Conservation (phyloP, 2,329 filamentous ascomycete species). For the Rhynchosporium agropyri region DNA sequence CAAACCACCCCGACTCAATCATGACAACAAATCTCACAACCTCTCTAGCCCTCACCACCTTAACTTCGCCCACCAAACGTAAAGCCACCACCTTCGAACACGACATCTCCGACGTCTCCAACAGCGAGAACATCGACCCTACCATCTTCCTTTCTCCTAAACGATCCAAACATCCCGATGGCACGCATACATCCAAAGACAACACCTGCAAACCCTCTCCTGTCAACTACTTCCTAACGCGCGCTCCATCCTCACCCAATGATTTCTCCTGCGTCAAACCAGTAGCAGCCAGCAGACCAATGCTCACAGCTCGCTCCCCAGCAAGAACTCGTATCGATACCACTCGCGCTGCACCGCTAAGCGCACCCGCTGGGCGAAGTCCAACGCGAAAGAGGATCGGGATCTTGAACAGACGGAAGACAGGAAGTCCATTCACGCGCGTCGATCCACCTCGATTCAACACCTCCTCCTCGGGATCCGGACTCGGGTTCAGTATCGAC, state of each 20-base stretch:
- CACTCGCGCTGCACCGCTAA: slow-evolving; percentile 56
- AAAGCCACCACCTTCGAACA: slow-evolving; percentile 56
- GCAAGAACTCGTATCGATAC: slow-evolving; percentile 49
- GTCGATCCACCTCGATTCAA: slow-evolving; percentile 70
- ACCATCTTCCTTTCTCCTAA: slow-evolving; percentile 54
- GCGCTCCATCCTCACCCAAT: slow-evolving; percentile 41
- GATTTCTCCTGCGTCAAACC: slow-evolving; percentile 35
- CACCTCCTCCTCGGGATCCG: slow-evolving; percentile 51
- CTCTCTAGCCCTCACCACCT: slow-evolving; percentile 29
- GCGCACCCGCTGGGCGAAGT: slow-evolving; percentile 78
- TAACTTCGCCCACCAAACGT: slow-evolving; percentile 51
- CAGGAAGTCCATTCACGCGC: slow-evolving; percentile 64
- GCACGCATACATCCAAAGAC: slow-evolving; percentile 38
- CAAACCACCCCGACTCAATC: slow-evolving; percentile 21
- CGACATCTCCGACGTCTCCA: slow-evolving; percentile 49
- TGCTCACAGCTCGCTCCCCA: slow-evolving; percentile 58
- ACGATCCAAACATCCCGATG: slow-evolving; percentile 56
- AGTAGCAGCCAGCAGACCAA: slow-evolving; percentile 39
- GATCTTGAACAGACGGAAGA: slow-evolving; percentile 69
- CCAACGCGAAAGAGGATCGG: slow-evolving; percentile 74
- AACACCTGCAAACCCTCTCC: slow-evolving; percentile 39
- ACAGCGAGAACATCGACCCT: slow-evolving; percentile 66
- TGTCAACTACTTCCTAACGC: slow-evolving; percentile 42
- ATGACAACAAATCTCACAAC: slow-evolving; percentile 33
- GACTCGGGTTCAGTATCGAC: slow-evolving; percentile 76